Evolutionary conservation across 495 filamentous ascomycete genomes (phyloP), one percentile per base, ranked within the genome.

Genomic region (Xylaria grammica): DNA sequence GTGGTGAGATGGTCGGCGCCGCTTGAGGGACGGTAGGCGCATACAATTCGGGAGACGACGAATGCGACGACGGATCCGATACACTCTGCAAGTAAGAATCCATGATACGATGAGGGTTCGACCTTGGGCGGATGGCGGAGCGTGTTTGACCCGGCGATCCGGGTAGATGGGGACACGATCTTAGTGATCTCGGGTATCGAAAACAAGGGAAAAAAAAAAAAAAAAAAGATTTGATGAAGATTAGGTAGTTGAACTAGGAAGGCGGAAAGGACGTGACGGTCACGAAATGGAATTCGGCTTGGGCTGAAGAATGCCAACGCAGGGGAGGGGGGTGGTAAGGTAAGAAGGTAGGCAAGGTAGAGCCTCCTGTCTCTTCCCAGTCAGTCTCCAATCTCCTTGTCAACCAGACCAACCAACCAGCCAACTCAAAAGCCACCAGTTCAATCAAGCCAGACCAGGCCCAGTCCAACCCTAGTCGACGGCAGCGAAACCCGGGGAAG

Each of bases 1-100:
- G 58, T 38, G 60, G 50, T 60, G 69, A 67, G 48, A 67, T 34
- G 22, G 49, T 51, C 63, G 69, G 60, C 65, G 64, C 60, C 27
- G 66, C 26, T 61, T 69, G 71, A 48, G 66, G 64, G 20, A 45
- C 38, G 40, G 50, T 53, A 26, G 62, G 40, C 45, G 42, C 52
- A 49, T 56, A 64, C 53, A 64, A 40, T 45, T 64, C 62, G 26
- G 62, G 62, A 51, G 62, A 64, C 6, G 59, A 51, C 26, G 62
- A 58, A 51, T 64, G 62, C 62, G 62, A 57, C 19, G 62, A 50
- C 52, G 44, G 22, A 19, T 55, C 53, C 6, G 53, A 45, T 24
- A 48, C 17, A 13, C 11, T 50, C 17, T 56, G 53, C 62, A 50
- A 40, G 15, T 63, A 63, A 15, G 60, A 55, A 55, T 63, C 60